These are phyloP conservation scores for Casuarina glauca DNA, from an alignment of 306 rosid species.

Conservation along the genomic window DNA sequence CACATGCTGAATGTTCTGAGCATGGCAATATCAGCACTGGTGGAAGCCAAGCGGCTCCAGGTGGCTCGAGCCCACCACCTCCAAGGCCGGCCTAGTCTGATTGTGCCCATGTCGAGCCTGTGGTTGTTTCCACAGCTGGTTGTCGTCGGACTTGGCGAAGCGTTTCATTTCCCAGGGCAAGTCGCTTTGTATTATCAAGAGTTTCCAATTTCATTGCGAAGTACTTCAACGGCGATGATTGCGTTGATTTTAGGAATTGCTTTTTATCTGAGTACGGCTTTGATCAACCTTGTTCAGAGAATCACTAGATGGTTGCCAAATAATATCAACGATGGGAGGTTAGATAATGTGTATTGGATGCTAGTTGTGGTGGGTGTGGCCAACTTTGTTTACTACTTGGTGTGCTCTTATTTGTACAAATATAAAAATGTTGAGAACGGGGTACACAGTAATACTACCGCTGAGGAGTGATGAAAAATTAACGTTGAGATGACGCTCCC, in stretches of 20 bases:
- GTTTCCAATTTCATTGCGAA: conserved; percentile 46
- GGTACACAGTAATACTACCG: neutral
- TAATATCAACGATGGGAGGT: conserved; percentile 38
- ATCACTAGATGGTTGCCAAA: conserved; percentile 38
- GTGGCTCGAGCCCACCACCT: conserved; percentile 11
- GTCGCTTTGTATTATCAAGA: conserved; percentile 65
- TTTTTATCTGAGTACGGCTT: conserved; percentile 22
- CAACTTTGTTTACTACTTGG: conserved; percentile 33
- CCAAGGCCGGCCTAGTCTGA: neutral
- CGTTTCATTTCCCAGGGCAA: conserved; percentile 67
- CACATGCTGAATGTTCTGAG: conserved; percentile 40
- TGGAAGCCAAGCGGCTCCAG: conserved; percentile 59
- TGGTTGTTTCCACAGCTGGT: conserved; percentile 61
- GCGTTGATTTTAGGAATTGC: conserved; percentile 5
- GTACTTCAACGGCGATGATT: conserved; percentile 53
- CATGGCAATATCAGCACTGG: conserved; percentile 46
- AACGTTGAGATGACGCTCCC: too few relatives aligned
- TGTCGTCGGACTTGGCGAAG: conserved; percentile 61
- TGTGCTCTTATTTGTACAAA: conserved; percentile 28
- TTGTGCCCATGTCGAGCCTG: conserved; percentile 26
- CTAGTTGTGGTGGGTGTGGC: conserved; percentile 27
- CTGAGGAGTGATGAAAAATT: neutral
- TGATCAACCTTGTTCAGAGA: conserved; percentile 23
- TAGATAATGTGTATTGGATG: conserved; percentile 40
- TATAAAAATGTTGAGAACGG: conserved; percentile 14